phyloP scores from a whole-genome alignment of 805 yeast genomes.

The Nakazawaea ambrosiae region DNA sequence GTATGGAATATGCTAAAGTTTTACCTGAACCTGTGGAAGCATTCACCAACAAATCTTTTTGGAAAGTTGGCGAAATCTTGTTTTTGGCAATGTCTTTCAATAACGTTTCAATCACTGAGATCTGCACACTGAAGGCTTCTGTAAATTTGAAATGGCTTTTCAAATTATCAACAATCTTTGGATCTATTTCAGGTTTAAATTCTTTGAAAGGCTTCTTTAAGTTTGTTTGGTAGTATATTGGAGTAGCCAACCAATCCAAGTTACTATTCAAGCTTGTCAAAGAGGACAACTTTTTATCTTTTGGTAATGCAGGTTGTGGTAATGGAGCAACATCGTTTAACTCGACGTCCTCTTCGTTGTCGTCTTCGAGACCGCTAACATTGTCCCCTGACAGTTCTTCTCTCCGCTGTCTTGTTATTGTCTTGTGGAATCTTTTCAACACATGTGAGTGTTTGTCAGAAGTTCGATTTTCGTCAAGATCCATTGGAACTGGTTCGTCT shows the following conservation, averaged over 20 bases:
- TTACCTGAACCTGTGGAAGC: constrained; percentile 97
- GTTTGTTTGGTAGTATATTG: constrained; percentile 47
- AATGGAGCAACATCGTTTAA: constrained; percentile 55
- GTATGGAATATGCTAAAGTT: constrained; percentile 82
- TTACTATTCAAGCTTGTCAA: constrained; percentile 26
- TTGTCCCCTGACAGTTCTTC: constrained; percentile 15
- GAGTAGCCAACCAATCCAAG: constrained; percentile 63
- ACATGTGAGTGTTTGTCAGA: constrained; percentile 39
- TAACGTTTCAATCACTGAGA: constrained; percentile 51
- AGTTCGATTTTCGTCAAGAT: constrained; percentile 16
- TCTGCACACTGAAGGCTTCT: constrained; percentile 73
- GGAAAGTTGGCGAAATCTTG: constrained; percentile 40
- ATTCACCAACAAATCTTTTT: constrained; percentile 79
- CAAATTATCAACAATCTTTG: constrained; percentile 39
- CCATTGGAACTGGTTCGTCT: constrained; percentile 12
- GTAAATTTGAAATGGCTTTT: constrained; percentile 32
- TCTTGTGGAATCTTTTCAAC: constrained; percentile 44
- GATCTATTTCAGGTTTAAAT: constrained; percentile 35
- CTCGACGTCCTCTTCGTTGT: constrained; percentile 21
- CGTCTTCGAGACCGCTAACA: too few species aligned
- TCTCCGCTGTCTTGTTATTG: constrained; percentile 22
- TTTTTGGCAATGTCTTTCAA: constrained; percentile 35
- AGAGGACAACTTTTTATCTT: constrained; percentile 35
- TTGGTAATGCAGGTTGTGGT: constrained; percentile 76
- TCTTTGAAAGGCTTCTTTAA: constrained; percentile 39